Evolutionary conservation across 1,284 basidiomycete genomes (phyloP).

Genomic region (Apiotrichum sp.): DNA sequence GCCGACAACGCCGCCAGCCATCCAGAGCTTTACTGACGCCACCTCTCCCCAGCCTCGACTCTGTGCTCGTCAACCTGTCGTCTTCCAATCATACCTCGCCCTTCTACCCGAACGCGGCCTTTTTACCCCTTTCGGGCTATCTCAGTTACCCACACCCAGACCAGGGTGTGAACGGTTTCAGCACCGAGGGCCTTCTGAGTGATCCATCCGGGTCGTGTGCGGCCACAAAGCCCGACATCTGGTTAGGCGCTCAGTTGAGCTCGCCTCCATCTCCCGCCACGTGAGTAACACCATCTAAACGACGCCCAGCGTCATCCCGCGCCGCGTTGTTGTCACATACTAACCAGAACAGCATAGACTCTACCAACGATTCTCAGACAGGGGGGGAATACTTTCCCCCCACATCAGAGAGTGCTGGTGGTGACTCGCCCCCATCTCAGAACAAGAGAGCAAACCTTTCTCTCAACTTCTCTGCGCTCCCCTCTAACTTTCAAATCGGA

Average conservation of each 20-base stretch:
- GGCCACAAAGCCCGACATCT: conserved; percentile 30
- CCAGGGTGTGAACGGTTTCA: conserved; percentile 4
- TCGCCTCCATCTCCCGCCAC: conserved; percentile 43
- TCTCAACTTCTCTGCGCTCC: conserved; percentile 32
- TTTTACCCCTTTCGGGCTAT: background rate
- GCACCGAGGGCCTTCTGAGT: conserved; percentile 11
- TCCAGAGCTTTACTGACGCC: conserved; percentile 15
- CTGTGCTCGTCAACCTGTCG: conserved; percentile 21
- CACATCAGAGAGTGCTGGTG: conserved; percentile 24
- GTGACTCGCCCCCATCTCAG: conserved; percentile 15
- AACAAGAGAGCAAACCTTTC: conserved; percentile 31
- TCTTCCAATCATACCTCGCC: conserved; percentile 26
- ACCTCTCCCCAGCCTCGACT: conserved; percentile 17
- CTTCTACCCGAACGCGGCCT: conserved; percentile 1
- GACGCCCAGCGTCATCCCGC: too few relatives aligned
- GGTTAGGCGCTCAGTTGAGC: conserved; percentile 23
- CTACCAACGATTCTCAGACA: conserved; percentile 33
- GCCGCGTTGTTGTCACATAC: background rate
- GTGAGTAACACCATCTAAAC: conserved; percentile 17
- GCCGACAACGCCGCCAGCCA: background rate
- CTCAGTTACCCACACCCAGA: conserved; percentile 5
- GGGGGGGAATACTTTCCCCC: conserved; percentile 41
- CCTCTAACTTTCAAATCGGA: conserved; percentile 16
- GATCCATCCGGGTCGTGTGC: conserved; percentile 14
- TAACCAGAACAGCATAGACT: conserved; percentile 27